phyloP scores from a whole-genome alignment of 139 green algal species.

The Trebouxia sp. region DNA sequence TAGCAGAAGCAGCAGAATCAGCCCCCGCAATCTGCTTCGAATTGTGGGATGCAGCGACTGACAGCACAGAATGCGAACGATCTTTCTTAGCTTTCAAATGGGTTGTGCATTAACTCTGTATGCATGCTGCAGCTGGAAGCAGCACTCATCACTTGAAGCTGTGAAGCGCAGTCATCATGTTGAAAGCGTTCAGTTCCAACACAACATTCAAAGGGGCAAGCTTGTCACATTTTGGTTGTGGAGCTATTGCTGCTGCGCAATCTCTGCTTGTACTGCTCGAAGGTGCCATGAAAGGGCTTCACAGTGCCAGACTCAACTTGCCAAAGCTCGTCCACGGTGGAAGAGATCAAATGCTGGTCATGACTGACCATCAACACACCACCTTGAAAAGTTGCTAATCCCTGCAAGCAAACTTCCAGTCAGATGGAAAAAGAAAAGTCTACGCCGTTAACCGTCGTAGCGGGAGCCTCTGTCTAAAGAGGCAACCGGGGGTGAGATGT shows the following conservation, averaged over 20 bases:
- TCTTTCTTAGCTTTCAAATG: too few relatives aligned
- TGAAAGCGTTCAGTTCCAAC: too few relatives aligned
- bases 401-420: constrained; percentile 39
- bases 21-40: too few relatives aligned
- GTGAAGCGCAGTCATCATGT: too few relatives aligned
- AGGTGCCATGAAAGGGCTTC: constrained; percentile 70
- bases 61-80: too few relatives aligned
- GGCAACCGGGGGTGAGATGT: not conserved
- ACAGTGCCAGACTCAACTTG: constrained; percentile 40
- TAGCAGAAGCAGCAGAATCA: too few relatives aligned
- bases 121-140: too few relatives aligned
- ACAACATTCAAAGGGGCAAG: too few relatives aligned
- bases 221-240: constrained; percentile 8
- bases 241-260: constrained; percentile 16
- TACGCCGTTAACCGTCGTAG: not conserved
- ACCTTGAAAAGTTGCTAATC: constrained; percentile 77
- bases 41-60: too few relatives aligned
- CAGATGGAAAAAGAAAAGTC: not conserved
- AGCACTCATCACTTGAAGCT: too few relatives aligned
- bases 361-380: constrained; percentile 84
- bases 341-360: constrained; percentile 85
- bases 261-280: constrained; percentile 65
- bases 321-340: constrained; percentile 86
- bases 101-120: too few relatives aligned
- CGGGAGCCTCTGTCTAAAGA: too few relatives aligned